phyloP scores from a whole-genome alignment of 257 asterid genomes.

The Fraxinus excelsior region DNA sequence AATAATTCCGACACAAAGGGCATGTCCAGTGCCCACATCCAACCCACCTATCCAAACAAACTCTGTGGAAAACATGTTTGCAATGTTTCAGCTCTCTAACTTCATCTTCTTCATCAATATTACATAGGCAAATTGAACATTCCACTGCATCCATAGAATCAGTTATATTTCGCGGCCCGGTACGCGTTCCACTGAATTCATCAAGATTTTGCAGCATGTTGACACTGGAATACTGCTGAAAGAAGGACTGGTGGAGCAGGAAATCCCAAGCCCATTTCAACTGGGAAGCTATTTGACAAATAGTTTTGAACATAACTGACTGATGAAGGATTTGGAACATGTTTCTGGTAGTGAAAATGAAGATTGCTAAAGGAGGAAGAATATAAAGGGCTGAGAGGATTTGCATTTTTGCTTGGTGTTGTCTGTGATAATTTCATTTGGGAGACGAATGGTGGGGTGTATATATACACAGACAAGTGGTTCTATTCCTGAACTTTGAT shows the following conservation, averaged over 20 bases:
- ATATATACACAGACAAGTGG: background rate
- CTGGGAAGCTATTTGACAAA: background rate
- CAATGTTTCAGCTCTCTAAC: constrained; percentile 22
- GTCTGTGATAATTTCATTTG: background rate
- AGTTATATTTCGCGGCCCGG: background rate
- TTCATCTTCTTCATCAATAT: constrained; percentile 29
- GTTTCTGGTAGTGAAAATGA: background rate
- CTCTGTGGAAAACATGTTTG: constrained; percentile 33
- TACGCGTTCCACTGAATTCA: background rate
- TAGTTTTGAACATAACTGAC: background rate
- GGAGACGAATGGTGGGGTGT: background rate
- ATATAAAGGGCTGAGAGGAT: background rate
- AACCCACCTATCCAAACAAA: constrained; percentile 35
- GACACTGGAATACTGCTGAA: background rate
- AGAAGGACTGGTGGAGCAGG: constrained; percentile 17
- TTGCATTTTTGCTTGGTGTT: background rate
- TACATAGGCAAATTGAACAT: constrained; percentile 33
- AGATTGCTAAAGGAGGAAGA: background rate
- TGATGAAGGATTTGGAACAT: background rate
- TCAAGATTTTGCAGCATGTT: background rate
- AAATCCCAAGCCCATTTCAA: constrained; percentile 27
- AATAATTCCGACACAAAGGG: constrained; percentile 29
- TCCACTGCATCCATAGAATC: constrained; percentile 5
- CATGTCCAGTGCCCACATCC: constrained; percentile 28
- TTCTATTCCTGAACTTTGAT: background rate